These are phyloP conservation scores for Globisporangium irregulare DNA, from an alignment of 352 stramenopile genomes.

Conservation along the genomic window DNA sequence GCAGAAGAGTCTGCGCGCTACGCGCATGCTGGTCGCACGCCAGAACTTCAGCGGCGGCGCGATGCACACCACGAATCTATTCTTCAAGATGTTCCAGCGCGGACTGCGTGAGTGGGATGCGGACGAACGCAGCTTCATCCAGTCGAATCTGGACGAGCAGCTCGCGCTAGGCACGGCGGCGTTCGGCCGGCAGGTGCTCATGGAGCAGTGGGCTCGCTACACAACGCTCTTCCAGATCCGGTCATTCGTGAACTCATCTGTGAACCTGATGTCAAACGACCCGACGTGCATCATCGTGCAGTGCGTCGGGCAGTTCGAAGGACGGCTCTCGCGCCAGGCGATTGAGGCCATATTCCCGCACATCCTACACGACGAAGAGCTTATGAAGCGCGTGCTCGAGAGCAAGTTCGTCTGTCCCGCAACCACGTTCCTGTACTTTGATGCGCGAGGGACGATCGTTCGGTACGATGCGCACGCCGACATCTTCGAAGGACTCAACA, in stretches of 20 bases:
- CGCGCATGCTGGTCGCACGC: conserved; percentile 13
- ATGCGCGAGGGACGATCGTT: conserved; percentile 1
- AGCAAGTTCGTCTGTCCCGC: conserved; percentile 5
- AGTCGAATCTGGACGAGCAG: conserved; percentile 8
- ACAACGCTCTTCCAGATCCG: conserved; percentile 16
- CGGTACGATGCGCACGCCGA: conserved; percentile 10
- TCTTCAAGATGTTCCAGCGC: conserved; percentile 18
- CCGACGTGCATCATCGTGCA: background rate
- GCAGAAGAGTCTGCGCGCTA: conserved; percentile 11
- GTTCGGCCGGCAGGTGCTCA: conserved; percentile 11
- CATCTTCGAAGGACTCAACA: conserved; percentile 8
- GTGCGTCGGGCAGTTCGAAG: conserved; percentile 8
- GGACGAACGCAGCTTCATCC: conserved; percentile 5
- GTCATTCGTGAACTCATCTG: background rate
- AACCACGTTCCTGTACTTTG: conserved; percentile 10
- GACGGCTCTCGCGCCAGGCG: background rate
- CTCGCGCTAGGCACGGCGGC: background rate
- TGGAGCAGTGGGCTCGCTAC: conserved; percentile 22
- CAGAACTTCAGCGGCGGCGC: conserved; percentile 12
- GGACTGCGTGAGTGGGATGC: conserved; percentile 7
- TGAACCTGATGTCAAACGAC: conserved; percentile 4
- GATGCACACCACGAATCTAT: conserved; percentile 10
- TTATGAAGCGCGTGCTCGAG: background rate
- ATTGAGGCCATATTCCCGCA: conserved; percentile 14
- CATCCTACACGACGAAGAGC: background rate